These are phyloP conservation scores for Gleditsia sinensis DNA, from an alignment of 306 rosid genomes.

Conservation along the genomic window DNA sequence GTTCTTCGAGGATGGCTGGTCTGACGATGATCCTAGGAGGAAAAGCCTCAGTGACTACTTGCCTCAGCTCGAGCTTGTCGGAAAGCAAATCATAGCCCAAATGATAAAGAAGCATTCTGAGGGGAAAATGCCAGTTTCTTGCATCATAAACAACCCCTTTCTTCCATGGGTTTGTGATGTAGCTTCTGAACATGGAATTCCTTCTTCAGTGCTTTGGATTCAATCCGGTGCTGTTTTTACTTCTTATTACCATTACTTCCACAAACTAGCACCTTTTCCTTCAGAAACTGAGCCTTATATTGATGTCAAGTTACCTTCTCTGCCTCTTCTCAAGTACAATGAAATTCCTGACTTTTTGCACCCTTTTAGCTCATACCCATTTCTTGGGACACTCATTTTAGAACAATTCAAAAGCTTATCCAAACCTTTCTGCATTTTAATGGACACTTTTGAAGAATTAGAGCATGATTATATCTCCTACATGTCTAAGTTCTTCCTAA, in stretches of 20 bases:
- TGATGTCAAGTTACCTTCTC: constrained; percentile 48
- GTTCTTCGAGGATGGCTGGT: constrained; percentile 24
- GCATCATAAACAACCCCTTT: constrained; percentile 63
- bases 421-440: constrained; percentile 50
- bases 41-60: not conserved
- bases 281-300: constrained; percentile 43
- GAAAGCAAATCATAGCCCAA: not conserved
- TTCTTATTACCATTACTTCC: constrained; percentile 52
- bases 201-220: constrained; percentile 64
- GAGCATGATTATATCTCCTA: constrained; percentile 43
- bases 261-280: constrained; percentile 57
- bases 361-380: constrained; percentile 35
- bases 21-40: not conserved
- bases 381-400: constrained; percentile 42
- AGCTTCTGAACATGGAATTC: constrained; percentile 43
- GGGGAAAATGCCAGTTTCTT: constrained; percentile 46
- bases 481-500: constrained; percentile 29
- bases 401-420: constrained; percentile 51
- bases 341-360: constrained; percentile 69
- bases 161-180: constrained; percentile 72
- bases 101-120: not conserved
- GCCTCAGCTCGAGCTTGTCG: not conserved
- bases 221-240: constrained; percentile 64
- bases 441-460: constrained; percentile 60
- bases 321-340: constrained; percentile 43